Evolutionary conservation across 768 basidiomycete genomes (phyloP), one percentile per base, ranked within the genome.

Genomic region (Leucocoprinus leucothites): DNA sequence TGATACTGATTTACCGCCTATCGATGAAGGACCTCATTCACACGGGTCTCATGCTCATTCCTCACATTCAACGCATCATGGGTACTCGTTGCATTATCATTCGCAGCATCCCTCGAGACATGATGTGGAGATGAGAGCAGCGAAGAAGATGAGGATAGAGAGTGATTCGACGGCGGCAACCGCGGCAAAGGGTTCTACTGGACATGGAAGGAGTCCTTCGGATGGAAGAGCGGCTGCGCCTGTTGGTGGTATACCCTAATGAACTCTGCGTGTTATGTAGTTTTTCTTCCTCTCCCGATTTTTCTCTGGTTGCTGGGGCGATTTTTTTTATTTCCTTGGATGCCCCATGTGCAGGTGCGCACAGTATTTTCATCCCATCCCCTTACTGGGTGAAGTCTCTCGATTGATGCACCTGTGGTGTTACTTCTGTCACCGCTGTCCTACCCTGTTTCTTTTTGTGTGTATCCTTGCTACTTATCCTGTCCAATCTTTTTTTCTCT

Each of bases 61-160:
- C 31, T 34, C 31, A 13, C 31, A 34, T 34, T 34, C 31, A n/a
- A n/a, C n/a, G n/a, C n/a, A n/a, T n/a, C n/a, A n/a, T n/a, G n/a
- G n/a, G n/a, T n/a, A n/a, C n/a, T n/a, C n/a, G n/a, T n/a, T n/a
- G n/a, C n/a, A n/a, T n/a, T n/a, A n/a, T n/a, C n/a, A n/a, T n/a
- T n/a, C n/a, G n/a, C n/a, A n/a, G n/a, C n/a, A n/a, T n/a, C n/a
- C n/a, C n/a, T n/a, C n/a, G 31, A 34, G 31, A 13, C 31, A 34
- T 34, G 31, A 34, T 34, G 31, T n/a, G n/a, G n/a, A 34, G 31
- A 34, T 55, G 53, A n/a, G 53, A 61, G 79, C 79, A 53, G 70
- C 75, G 59, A 89, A 89, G 82, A 87, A 85, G 79, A 82, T 89
- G 80, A 79, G 85, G 67, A 79, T 87, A 74, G 82, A 82, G 60